Base-by-base conservation (phyloP, 2,329 filamentous ascomycete genomes). In the Sphaceloma murrayae region DNA sequence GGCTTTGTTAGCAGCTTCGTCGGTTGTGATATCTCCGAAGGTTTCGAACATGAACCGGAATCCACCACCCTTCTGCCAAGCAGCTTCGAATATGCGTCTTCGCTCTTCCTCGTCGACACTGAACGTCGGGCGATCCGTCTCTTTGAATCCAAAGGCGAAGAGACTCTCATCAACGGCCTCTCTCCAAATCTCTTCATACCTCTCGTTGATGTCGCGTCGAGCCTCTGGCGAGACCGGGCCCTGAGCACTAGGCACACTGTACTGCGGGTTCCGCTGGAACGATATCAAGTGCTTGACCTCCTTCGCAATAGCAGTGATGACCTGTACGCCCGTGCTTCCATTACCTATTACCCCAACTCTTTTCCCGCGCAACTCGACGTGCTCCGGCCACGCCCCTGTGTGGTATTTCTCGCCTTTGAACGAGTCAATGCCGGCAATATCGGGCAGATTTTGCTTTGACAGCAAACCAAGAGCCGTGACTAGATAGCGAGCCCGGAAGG, bases 261-360 rank as follows among this genome's bases (percentile, higher is more conserved):
- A 62, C 48, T 82, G 83, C 0, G 80, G 79, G 1, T 77, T 82
- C 3, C 80, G 69, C 53, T 82, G 77, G 57, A 82, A 81, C 27
- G 83, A 74, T 2, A 63, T 68, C 1, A 83, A 51, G 1, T 70
- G 74, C 53, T 67, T 67, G 0, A 70, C 75, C 9, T 66, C 56
- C 2, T 71, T 71, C 2, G 69, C 73, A 58, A 72, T 73, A 43
- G 75, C 76, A 50, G 83, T 78, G 1, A 72, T 68, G 32, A 80
- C 72, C 52, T 82, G 78, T 1, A 82, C 71, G 1, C 78, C 78
- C 0, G 75, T 75, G 0, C 77, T 74, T 1, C 78, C 78, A 0
- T 77, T 81, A 9, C 79, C 78, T 24, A 82, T 73, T 46, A 82
- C 69, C 11, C 71, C 78, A 40, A 75, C 70, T 13, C 70, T 67